Conservation (phyloP, 78 protist species). For the Fonticula alba region DNA sequence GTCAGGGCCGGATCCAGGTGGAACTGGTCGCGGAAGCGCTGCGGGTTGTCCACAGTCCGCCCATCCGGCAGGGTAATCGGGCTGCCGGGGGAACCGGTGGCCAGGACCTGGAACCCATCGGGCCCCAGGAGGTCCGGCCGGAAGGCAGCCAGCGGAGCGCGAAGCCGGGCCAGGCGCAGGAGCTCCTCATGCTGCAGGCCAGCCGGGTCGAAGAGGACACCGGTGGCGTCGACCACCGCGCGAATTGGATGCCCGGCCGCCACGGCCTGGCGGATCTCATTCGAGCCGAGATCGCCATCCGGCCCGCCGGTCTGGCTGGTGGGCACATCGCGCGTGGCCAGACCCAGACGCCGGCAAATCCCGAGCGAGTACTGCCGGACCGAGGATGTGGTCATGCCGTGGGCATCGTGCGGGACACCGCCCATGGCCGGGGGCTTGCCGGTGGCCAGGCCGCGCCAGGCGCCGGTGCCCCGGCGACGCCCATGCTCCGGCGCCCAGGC, state of each 20-base stretch:
- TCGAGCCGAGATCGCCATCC: constrained; percentile 75
- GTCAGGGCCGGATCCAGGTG: constrained; percentile 15
- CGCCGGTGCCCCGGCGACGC: neutral
- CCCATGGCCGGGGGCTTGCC: constrained; percentile 23
- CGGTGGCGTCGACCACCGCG: constrained; percentile 63
- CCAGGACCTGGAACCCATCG: constrained; percentile 30
- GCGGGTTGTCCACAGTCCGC: constrained; percentile 32
- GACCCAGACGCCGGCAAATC: constrained; percentile 12
- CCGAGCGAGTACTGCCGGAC: constrained; percentile 60
- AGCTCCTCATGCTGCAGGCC: constrained; percentile 32
- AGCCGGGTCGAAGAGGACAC: constrained; percentile 45
- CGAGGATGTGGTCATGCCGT: constrained; percentile 75
- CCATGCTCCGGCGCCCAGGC: constrained; percentile 26
- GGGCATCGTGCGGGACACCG: constrained; percentile 66
- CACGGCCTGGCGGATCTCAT: constrained; percentile 57
- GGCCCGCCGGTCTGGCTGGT: constrained; percentile 80
- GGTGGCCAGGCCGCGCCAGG: constrained; percentile 31
- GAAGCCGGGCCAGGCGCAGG: constrained; percentile 27
- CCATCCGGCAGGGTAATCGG: constrained; percentile 30
- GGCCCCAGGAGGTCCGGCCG: constrained; percentile 11
- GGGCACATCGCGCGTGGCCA: constrained; percentile 29
- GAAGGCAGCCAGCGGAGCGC: constrained; percentile 31
- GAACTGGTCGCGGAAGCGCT: constrained; percentile 53
- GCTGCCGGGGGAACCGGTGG: constrained; percentile 5
- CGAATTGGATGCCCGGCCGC: constrained; percentile 25